Conservation (phyloP, 345 rosid genomes). For the Boechera stricta region DNA sequence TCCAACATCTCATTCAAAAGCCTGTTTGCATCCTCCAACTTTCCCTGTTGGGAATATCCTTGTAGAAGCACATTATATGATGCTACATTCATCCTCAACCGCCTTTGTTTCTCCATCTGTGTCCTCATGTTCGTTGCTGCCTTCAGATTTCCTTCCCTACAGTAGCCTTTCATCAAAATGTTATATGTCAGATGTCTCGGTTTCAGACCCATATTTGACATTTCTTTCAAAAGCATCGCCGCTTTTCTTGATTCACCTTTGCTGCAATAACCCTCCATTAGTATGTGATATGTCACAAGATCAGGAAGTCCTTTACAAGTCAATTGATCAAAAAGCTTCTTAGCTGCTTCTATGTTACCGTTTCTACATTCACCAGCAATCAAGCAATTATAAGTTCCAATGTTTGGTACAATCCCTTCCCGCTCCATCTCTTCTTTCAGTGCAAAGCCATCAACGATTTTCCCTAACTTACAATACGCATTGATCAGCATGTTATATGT, state of each 20-base stretch:
- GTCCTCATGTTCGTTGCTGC: constrained; percentile 64
- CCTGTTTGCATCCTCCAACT: constrained; percentile 69
- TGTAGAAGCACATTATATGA: constrained; percentile 71
- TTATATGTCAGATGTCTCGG: constrained; percentile 75
- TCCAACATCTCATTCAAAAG: constrained; percentile 91
- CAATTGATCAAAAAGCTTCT: constrained; percentile 56
- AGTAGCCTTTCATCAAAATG: constrained; percentile 75
- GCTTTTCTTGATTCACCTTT: constrained; percentile 67
- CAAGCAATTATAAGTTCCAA: constrained; percentile 77
- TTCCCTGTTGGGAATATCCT: constrained; percentile 70
- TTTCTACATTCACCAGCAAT: constrained; percentile 65
- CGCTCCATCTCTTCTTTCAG: constrained; percentile 53
- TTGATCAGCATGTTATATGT: constrained; percentile 75
- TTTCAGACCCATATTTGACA: constrained; percentile 54
- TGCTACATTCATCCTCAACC: constrained; percentile 60
- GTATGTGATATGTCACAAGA: constrained; percentile 68
- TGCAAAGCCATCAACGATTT: constrained; percentile 60
- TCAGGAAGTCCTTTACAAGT: constrained; percentile 53
- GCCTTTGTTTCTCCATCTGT: constrained; percentile 75
- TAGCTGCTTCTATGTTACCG: constrained; percentile 51
- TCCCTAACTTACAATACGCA: constrained; percentile 70
- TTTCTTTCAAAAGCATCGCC: constrained; percentile 58
- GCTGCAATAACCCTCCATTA: constrained; percentile 66
- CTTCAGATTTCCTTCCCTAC: constrained; percentile 70
- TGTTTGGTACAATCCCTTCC: constrained; percentile 56